These are phyloP conservation scores for Boletus sp. DNA, from an alignment of 768 basidiomycete species.

Conservation along the genomic window DNA sequence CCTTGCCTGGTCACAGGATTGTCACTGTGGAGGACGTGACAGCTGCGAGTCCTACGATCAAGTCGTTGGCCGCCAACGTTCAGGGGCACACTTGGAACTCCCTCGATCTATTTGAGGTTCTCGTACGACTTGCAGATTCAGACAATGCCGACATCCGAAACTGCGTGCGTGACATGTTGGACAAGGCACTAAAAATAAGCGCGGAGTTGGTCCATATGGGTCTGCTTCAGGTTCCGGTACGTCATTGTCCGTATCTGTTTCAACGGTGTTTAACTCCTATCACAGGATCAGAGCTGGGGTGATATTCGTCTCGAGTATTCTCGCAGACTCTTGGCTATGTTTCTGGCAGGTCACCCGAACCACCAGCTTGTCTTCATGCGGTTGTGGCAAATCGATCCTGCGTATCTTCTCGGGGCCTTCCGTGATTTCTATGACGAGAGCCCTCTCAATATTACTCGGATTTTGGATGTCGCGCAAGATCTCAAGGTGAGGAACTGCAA, in stretches of 20 bases:
- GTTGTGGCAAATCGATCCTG: conserved; percentile 87
- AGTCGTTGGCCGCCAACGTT: conserved; percentile 84
- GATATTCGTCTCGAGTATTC: conserved; percentile 86
- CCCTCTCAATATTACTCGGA: conserved; percentile 89
- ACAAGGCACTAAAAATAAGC: conserved; percentile 90
- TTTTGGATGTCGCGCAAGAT: conserved; percentile 94
- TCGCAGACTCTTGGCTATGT: conserved; percentile 81
- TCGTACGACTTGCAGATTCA: conserved; percentile 76
- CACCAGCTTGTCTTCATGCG: conserved; percentile 97
- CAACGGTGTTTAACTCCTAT: neutral
- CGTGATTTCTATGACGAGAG: conserved; percentile 91
- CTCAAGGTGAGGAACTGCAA: conserved; percentile 62
- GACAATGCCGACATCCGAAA: conserved; percentile 68
- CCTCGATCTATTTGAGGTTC: conserved; percentile 82
- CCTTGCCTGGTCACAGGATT: conserved; percentile 77
- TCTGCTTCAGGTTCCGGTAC: conserved; percentile 82
- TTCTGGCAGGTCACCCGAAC: conserved; percentile 89
- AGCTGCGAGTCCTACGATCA: conserved; percentile 85
- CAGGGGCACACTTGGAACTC: conserved; percentile 96
- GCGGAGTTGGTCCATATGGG: conserved; percentile 95
- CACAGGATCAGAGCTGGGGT: conserved; percentile 79
- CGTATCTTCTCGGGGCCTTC: conserved; percentile 84
- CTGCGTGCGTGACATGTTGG: conserved; percentile 87
- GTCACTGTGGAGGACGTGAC: conserved; percentile 89
- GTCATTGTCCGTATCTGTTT: conserved; percentile 31